These are phyloP conservation scores for Trametes cinnabarina DNA, from an alignment of 768 basidiomycete species.

Conservation along the genomic window DNA sequence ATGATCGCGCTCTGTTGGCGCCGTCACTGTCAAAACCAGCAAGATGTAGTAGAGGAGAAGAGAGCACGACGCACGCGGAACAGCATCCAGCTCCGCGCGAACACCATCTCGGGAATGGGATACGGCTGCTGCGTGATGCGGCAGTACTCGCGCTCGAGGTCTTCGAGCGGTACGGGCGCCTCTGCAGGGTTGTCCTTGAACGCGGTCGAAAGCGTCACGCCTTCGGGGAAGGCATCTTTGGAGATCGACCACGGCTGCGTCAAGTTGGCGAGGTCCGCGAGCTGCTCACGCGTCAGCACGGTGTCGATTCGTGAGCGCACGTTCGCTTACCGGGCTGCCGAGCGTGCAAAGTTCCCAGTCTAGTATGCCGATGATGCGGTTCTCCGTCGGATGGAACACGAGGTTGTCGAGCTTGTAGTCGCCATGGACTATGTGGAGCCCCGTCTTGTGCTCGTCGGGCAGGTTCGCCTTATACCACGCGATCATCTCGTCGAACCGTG, in stretches of 20 bases:
- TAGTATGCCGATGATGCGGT: slow-evolving; percentile 88
- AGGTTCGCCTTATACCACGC: slow-evolving; percentile 73
- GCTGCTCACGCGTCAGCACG: slow-evolving; percentile 34
- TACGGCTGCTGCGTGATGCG: slow-evolving; percentile 60
- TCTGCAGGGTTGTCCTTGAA: slow-evolving; percentile 57
- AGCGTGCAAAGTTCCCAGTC: slow-evolving; percentile 98
- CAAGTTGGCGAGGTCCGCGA: slow-evolving; percentile 89
- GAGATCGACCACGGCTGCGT: slow-evolving; percentile 80
- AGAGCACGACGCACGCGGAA: slow-evolving; percentile 59
- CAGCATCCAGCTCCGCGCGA: slow-evolving; percentile 83
- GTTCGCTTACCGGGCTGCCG: slow-evolving; percentile 67
- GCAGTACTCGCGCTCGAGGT: slow-evolving; percentile 82
- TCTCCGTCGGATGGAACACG: slow-evolving; percentile 90
- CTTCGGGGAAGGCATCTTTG: slow-evolving; percentile 31
- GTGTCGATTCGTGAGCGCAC: slow-evolving; percentile 26
- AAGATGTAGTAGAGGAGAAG: background rate
- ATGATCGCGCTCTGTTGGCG: slow-evolving; percentile 66
- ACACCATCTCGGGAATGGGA: slow-evolving; percentile 77
- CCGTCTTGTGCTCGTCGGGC: slow-evolving; percentile 74
- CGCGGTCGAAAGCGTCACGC: slow-evolving; percentile 40
- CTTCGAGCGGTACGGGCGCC: slow-evolving; percentile 64
- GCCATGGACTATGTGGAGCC: slow-evolving; percentile 89
- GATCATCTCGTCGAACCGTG: slow-evolving; percentile 68
- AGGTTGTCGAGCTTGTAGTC: slow-evolving; percentile 99
- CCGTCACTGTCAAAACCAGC: background rate